Evolutionary conservation across 495 filamentous ascomycete genomes (phyloP), one percentile per base, ranked within the genome.

Genomic region (Hypoxylon lienhwacheense): DNA sequence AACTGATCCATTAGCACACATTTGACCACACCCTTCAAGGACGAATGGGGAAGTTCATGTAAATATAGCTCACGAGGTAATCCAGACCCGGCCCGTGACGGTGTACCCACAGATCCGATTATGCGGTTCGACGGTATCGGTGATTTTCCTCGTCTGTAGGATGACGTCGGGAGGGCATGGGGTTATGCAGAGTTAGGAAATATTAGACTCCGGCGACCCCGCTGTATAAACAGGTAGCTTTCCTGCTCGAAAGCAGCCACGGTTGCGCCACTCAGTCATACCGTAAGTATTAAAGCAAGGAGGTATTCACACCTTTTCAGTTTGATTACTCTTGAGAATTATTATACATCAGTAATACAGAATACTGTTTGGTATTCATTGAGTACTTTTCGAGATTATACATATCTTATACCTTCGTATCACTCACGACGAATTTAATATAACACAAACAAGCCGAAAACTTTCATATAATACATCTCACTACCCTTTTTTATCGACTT

Each of bases 131-230:
- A 48, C 47, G 35, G 47, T 58, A 47, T 58, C 54, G 54, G 46
- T 41, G 2, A 20, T 26, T 58, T 58, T 52, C 42, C 47, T 44
- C 37, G 14, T 37, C 20, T 43, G 55, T 41, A 47, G 36, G 19
- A 61, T 56, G 58, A 61, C 52, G 58, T 56, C 49, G 52, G 28
- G 19, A 44, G 19, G 14, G 17, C 39, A 46, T 50, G 50, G 51
- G 52, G 35, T 56, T 25, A 29, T 48, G 46, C 41, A 56, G 22
- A 31, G 11, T 29, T 52, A 22, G 46, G 28, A 43, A 33, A 55
- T 42, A 45, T 52, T 55, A 50, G 51, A 35, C 59, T 42, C 59
- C 43, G 53, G 53, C 53, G 47, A 62, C 59, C 59, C 59, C 59
- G 53, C 59, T 42, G 44, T 32, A 49, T 35, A 31, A 12, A 53